Base-by-base conservation (phyloP, 768 basidiomycete species). In the Psilocybe cubensis region DNA sequence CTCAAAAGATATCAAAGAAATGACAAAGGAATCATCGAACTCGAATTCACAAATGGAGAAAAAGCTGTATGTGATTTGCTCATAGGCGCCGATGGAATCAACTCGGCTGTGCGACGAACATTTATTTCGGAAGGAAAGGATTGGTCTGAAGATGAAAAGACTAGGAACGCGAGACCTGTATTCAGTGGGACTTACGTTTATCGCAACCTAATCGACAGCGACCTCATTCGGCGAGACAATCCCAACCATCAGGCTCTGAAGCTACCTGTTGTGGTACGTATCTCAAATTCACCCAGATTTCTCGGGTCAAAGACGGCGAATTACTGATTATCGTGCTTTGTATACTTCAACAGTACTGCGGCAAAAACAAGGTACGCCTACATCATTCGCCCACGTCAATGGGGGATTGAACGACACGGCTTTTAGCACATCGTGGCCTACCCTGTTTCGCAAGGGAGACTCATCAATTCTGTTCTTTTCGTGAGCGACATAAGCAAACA, bases 31-130 rank as follows among this genome's bases (percentile, higher is more conserved):
- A n/a, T n/a, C 5, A 75, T 86, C 52, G 72, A 72, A 12, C 68
- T 90, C 31, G 56, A 68, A 12, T 91, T 89, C 64, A 70, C 79
- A 50, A 87, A 89, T 60, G 86, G 85, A 27, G 72, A 83, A 12
- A 76, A 71, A 3, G 76, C 83, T 1, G 69, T 73, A 4, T 88
- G 86, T 64, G 87, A 89, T 63, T 60, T 89, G 8, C 76, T 90
- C 71, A 70, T 88, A 31, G 87, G 86, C 28, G 85, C 85, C 5
- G 87, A 88, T 57, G 87, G 87, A 2, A 58, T 88, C 43, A 82
- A 81, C 63, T 87, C 85, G 3, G 72, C 71, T 23, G 80, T 85
- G 59, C 72, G 80, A 8, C 63, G 63, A 29, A 60, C 2, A 18
- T 54, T 53, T 17, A 56, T 76, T 33, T 61, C 56, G 48, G 75